A percentile compares a stretch with the other conserved stretches of the same genome.
These are phyloP conservation scores for Blastomyces parvus DNA, from an alignment of 2,329 filamentous ascomycete genomes.

Conservation along the genomic window DNA sequence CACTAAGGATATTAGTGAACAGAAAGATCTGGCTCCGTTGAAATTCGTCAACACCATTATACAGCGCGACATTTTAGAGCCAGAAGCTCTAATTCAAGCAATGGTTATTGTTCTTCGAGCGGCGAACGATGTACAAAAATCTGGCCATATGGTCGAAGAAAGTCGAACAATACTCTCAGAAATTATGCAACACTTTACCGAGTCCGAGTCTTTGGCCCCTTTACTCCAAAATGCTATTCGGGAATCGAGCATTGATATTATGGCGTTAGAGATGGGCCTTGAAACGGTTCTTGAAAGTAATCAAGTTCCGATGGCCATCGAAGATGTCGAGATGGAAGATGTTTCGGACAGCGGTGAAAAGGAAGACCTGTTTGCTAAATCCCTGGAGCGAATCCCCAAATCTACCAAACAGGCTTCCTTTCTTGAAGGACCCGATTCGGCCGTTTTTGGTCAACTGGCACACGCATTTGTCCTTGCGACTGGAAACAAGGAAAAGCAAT, in stretches of 20 bases:
- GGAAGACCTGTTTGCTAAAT: slow-evolving; percentile 25
- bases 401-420: slow-evolving; percentile 29
- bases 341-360: slow-evolving; percentile 20
- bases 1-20: slow-evolving; percentile 25
- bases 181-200: slow-evolving; percentile 56
- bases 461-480: slow-evolving; percentile 30
- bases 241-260: slow-evolving; percentile 60
- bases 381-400: slow-evolving; percentile 25
- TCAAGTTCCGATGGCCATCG: slow-evolving; percentile 41
- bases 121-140: slow-evolving; percentile 40
- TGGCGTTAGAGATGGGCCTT: slow-evolving; percentile 64
- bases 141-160: slow-evolving; percentile 29
- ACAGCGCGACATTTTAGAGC: slow-evolving; percentile 24
- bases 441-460: slow-evolving; percentile 31
- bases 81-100: slow-evolving; percentile 24
- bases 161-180: slow-evolving; percentile 57
- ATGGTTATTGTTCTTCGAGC: slow-evolving; percentile 28
- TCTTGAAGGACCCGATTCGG: slow-evolving; percentile 25
- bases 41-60: slow-evolving; percentile 35
- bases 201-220: slow-evolving; percentile 49
- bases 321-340: slow-evolving; percentile 46
- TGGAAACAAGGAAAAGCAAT: slow-evolving; percentile 25
- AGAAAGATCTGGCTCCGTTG: slow-evolving; percentile 36
- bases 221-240: slow-evolving; percentile 59
- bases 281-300: slow-evolving; percentile 58